Evolutionary conservation across 2,329 filamentous ascomycete genomes (phyloP).

Genomic region (Emergomyces pasteurianus): DNA sequence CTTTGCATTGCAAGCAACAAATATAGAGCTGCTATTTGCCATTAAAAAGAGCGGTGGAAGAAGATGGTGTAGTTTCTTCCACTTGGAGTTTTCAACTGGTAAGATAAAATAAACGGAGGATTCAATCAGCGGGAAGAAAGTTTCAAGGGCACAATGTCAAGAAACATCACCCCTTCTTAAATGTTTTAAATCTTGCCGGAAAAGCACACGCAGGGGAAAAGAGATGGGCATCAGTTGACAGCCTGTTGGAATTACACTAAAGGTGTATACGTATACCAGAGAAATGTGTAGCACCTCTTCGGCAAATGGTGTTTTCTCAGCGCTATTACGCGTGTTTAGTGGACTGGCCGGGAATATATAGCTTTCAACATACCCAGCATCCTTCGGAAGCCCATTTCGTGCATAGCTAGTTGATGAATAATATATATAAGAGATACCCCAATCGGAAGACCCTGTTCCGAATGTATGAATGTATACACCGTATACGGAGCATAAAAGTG

Average conservation of each 20-base stretch:
- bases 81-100: background rate
- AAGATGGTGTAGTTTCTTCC: background rate
- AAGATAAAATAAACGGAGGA: background rate
- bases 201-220: background rate
- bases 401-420: background rate
- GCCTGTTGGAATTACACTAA: no score
- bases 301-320: background rate
- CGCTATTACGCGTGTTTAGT: background rate
- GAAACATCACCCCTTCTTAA: background rate
- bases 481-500: background rate
- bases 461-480: no score
- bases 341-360: background rate
- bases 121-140: background rate
- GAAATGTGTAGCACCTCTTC: background rate
- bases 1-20: background rate
- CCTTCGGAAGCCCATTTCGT: background rate
- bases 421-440: background rate
- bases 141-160: background rate
- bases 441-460: background rate
- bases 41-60: background rate
- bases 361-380: background rate
- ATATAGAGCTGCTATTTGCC: background rate
- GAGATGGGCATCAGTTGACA: no score
- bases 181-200: background rate
- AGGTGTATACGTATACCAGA: no score